phyloP scores from a whole-genome alignment of 1,139 yeast genomes.

The Sugiyamaella japonica region DNA sequence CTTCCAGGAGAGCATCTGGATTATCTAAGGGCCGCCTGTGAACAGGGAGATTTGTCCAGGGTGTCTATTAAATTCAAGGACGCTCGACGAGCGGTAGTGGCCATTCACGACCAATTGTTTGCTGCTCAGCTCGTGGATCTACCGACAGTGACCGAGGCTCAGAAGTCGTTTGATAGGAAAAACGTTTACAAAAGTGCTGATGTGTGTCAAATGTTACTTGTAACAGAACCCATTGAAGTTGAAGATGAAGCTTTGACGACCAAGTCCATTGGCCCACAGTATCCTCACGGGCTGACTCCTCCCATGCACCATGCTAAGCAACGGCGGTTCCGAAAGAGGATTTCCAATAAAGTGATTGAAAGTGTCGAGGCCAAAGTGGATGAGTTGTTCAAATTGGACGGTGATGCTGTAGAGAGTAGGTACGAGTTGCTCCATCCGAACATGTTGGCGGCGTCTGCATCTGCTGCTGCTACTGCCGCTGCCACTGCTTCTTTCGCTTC shows the following conservation, averaged over 20 bases:
- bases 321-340: conserved; percentile 54
- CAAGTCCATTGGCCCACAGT: conserved; percentile 34
- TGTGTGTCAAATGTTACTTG: conserved; percentile 79
- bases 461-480: conserved; percentile 6
- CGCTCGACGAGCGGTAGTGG: conserved; percentile 68
- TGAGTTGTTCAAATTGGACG: conserved; percentile 71
- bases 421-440: conserved; percentile 71
- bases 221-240: conserved; percentile 59
- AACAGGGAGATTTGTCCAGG: conserved; percentile 74
- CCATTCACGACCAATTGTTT: conserved; percentile 57
- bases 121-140: conserved; percentile 86
- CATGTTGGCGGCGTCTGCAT: conserved; percentile 4
- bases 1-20: conserved; percentile 78
- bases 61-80: conserved; percentile 81
- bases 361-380: conserved; percentile 76
- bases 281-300: conserved; percentile 78
- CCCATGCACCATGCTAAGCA: conserved; percentile 63
- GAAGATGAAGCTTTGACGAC: conserved; percentile 52
- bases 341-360: conserved; percentile 53
- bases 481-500: conserved; percentile 15
- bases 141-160: conserved; percentile 86
- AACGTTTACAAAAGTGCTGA: conserved; percentile 86
- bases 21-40: conserved; percentile 74
- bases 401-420: conserved; percentile 77
- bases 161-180: conserved; percentile 86